These are phyloP conservation scores for Corynascus novoguineensis DNA, from an alignment of 495 filamentous ascomycete genomes.

Conservation along the genomic window DNA sequence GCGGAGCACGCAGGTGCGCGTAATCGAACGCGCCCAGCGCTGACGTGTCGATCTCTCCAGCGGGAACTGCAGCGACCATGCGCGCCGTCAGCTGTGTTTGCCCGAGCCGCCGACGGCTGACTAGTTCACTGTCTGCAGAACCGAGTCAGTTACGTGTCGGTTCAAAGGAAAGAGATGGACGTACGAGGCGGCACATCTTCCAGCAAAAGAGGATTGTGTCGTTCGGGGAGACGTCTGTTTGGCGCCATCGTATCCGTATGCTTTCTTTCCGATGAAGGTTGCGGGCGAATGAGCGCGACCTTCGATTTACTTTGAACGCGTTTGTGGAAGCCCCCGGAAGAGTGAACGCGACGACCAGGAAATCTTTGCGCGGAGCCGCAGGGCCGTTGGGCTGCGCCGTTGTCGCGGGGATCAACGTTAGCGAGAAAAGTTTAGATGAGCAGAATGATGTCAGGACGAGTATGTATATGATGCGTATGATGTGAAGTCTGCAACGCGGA, in stretches of 20 bases:
- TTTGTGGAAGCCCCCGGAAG: background rate
- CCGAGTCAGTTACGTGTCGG: conserved; percentile 30
- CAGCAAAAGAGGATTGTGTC: conserved; percentile 70
- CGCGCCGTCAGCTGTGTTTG: conserved; percentile 88
- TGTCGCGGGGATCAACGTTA: conserved; percentile 1
- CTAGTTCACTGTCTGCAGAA: conserved; percentile 69
- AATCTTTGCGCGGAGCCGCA: conserved; percentile 32
- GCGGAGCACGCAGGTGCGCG: conserved; percentile 83
- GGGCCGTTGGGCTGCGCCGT: conserved; percentile 6
- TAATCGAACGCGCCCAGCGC: conserved; percentile 86
- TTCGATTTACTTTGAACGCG: background rate
- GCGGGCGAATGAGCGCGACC: background rate
- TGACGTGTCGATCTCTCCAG: conserved; percentile 61
- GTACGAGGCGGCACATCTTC: conserved; percentile 64
- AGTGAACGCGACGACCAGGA: conserved; percentile 20
- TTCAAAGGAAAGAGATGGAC: conserved; percentile 13
- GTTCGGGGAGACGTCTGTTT: conserved; percentile 59
- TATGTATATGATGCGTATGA: background rate
- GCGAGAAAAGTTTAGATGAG: background rate
- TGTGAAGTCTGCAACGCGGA: conserved; percentile 2
- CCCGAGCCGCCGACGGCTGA: conserved; percentile 78
- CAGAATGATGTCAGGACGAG: background rate
- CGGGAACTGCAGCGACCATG: conserved; percentile 57
- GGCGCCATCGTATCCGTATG: conserved; percentile 44
- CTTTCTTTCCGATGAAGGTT: background rate